These are phyloP conservation scores for Daldinia childiae DNA, from an alignment of 495 filamentous ascomycete species.

Conservation along the genomic window DNA sequence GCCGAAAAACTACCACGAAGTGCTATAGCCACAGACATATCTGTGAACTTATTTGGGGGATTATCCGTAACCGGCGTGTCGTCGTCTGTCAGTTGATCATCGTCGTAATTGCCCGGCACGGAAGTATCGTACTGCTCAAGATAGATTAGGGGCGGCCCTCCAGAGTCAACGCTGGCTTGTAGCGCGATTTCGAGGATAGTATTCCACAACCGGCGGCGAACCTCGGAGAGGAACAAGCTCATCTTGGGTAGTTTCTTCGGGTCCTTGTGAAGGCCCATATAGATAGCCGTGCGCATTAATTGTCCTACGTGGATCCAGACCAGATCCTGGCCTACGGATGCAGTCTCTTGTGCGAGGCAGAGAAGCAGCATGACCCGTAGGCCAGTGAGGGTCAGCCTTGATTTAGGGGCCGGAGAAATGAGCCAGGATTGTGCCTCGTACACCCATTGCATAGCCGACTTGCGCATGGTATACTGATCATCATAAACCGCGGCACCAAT, in stretches of 20 bases:
- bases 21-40: conserved; percentile 56
- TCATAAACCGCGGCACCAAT: conserved; percentile 59
- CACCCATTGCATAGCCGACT: conserved; percentile 62
- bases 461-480: conserved; percentile 51
- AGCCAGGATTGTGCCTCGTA: conserved; percentile 65
- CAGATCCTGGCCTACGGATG: conserved; percentile 57
- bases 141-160: conserved; percentile 62
- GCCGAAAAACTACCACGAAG: conserved; percentile 57
- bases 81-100: conserved; percentile 50
- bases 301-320: conserved; percentile 39
- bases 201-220: conserved; percentile 71
- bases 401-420: conserved; percentile 55
- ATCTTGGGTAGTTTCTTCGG: conserved; percentile 30
- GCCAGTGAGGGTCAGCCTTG: conserved; percentile 56
- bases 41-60: conserved; percentile 53
- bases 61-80: conserved; percentile 38
- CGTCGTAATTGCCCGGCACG: conserved; percentile 59
- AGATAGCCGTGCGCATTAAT: conserved; percentile 35
- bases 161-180: conserved; percentile 62
- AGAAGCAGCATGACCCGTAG: conserved; percentile 60
- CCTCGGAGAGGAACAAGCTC: conserved; percentile 60
- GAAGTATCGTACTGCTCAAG: conserved; percentile 57
- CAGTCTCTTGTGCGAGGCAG: conserved; percentile 57
- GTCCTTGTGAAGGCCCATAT: conserved; percentile 44
- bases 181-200: conserved; percentile 54